Evolutionary conservation across 2,329 filamentous ascomycete genomes (phyloP).

Genomic region (Bipolaris oryzae): DNA sequence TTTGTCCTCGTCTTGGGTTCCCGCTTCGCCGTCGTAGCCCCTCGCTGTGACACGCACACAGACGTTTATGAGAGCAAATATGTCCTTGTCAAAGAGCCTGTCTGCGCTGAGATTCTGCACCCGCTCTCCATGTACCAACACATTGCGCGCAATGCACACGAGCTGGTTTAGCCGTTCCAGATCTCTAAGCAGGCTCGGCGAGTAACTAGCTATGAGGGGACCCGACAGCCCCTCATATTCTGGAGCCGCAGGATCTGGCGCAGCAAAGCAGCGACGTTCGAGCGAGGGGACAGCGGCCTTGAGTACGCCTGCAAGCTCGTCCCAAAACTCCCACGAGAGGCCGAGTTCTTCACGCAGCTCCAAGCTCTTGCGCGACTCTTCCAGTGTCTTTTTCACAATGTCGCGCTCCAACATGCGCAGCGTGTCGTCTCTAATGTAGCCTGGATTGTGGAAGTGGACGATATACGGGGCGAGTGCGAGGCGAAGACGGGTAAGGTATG

Average conservation of each 20-base stretch:
- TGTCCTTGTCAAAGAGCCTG: slow-evolving; percentile 64
- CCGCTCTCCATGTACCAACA: slow-evolving; percentile 64
- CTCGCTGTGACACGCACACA: slow-evolving; percentile 68
- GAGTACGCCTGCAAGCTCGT: slow-evolving; percentile 63
- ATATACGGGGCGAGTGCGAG: slow-evolving; percentile 56
- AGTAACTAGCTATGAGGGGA: slow-evolving; percentile 66
- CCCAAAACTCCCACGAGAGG: slow-evolving; percentile 63
- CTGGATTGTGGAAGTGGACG: slow-evolving; percentile 65
- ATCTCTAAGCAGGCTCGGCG: slow-evolving; percentile 64
- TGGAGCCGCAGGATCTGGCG: slow-evolving; percentile 61
- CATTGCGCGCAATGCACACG: slow-evolving; percentile 66
- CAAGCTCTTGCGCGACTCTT: slow-evolving; percentile 62
- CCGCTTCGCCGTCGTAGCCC: slow-evolving; percentile 68
- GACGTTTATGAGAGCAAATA: slow-evolving; percentile 66
- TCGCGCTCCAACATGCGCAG: slow-evolving; percentile 61
- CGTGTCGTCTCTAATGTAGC: slow-evolving; percentile 64
- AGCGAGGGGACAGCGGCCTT: slow-evolving; percentile 66
- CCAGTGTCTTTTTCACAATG: slow-evolving; percentile 65
- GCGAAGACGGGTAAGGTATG: slow-evolving; percentile 53
- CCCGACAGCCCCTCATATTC: slow-evolving; percentile 65
- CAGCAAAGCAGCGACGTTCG: slow-evolving; percentile 66
- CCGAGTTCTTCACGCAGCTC: slow-evolving; percentile 64
- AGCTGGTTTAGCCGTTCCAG: slow-evolving; percentile 67
- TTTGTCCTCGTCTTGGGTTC: slow-evolving; percentile 66
- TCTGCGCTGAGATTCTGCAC: slow-evolving; percentile 68